Conservation (phyloP, 768 basidiomycete species). For the Suillus subalutaceus region DNA sequence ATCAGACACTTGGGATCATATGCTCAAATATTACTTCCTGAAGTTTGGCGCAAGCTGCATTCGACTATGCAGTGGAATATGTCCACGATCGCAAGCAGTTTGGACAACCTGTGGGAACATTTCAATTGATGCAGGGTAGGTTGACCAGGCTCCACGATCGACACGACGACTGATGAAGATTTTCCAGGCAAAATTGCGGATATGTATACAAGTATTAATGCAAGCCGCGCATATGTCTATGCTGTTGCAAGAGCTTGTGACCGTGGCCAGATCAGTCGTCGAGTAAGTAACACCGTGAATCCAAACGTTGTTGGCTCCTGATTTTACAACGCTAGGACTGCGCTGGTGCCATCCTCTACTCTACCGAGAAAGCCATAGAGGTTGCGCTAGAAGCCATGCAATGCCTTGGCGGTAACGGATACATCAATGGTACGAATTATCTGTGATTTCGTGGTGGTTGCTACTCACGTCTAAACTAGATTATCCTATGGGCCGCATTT, state of each 20-base stretch:
- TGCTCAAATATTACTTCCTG: slow-evolving; percentile 11
- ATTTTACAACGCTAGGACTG: slow-evolving; percentile 71
- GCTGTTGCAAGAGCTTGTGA: slow-evolving; percentile 92
- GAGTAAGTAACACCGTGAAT: slow-evolving; percentile 48
- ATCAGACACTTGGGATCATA: slow-evolving; percentile 6
- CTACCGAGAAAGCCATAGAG: slow-evolving; percentile 90
- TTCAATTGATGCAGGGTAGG: slow-evolving; percentile 95
- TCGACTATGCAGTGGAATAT: slow-evolving; percentile 86
- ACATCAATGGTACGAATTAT: slow-evolving; percentile 76
- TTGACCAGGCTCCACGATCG: neutral
- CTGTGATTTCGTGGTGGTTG: neutral
- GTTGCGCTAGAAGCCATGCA: slow-evolving; percentile 92
- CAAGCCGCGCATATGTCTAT: slow-evolving; percentile 90
- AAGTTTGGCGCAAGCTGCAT: slow-evolving; percentile 92
- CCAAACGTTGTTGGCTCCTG: neutral
- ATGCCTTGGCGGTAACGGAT: slow-evolving; percentile 93
- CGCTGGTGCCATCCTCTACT: slow-evolving; percentile 92
- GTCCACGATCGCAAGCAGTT: slow-evolving; percentile 95
- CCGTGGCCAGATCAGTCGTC: slow-evolving; percentile 71
- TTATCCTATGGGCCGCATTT: slow-evolving; percentile 85
- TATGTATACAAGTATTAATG: slow-evolving; percentile 93
- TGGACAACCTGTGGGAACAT: slow-evolving; percentile 82
- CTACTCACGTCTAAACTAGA: slow-evolving; percentile 48
- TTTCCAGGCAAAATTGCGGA: slow-evolving; percentile 76
- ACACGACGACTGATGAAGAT: slow-evolving; percentile 2